A percentile compares a stretch with the other conserved stretches of the same genome.
Evolutionary conservation across 2,329 filamentous ascomycete species (phyloP).

Genomic region (Diplodia scrobiculata): DNA sequence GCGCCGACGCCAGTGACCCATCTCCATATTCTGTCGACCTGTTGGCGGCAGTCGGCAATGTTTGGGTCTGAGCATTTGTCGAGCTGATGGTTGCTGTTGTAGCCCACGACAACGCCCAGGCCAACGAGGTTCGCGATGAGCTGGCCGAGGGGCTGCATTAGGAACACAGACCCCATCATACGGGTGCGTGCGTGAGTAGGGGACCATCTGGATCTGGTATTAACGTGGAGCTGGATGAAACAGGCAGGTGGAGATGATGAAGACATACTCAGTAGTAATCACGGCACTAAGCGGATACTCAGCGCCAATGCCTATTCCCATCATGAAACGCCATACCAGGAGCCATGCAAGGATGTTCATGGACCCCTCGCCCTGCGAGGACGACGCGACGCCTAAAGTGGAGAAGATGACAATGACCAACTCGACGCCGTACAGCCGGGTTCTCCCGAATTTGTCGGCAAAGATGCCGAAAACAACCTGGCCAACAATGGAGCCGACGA

Average conservation of each 20-base stretch:
- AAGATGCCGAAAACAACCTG: slow-evolving; percentile 45
- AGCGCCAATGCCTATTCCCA: slow-evolving; percentile 47
- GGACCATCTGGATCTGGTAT: not conserved
- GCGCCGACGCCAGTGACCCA: slow-evolving; percentile 46
- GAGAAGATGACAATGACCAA: slow-evolving; percentile 47
- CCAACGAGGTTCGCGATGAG: slow-evolving; percentile 31
- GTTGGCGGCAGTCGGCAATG: slow-evolving; percentile 38
- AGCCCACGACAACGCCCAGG: slow-evolving; percentile 26
- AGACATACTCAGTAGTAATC: slow-evolving; percentile 41
- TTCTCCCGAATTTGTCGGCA: slow-evolving; percentile 44
- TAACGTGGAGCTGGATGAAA: not conserved
- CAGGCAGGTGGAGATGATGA: not conserved
- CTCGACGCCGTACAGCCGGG: slow-evolving; percentile 48
- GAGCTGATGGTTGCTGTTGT: slow-evolving; percentile 20
- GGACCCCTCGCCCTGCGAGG: slow-evolving; percentile 42
- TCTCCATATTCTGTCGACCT: slow-evolving; percentile 37
- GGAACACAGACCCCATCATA: slow-evolving; percentile 49
- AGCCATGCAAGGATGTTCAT: slow-evolving; percentile 47
- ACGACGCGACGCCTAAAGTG: slow-evolving; percentile 46
- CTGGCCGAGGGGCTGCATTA: slow-evolving; percentile 49
- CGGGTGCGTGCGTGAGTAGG: slow-evolving; percentile 36
- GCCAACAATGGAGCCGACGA: slow-evolving; percentile 46
- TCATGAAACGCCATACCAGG: slow-evolving; percentile 45
- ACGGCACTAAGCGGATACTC: slow-evolving; percentile 46
- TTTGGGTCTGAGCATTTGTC: not conserved